A percentile compares a stretch with the other conserved stretches of the same genome.
Conservation (phyloP, 306 rosid genomes). For the Glycine tomentella region DNA sequence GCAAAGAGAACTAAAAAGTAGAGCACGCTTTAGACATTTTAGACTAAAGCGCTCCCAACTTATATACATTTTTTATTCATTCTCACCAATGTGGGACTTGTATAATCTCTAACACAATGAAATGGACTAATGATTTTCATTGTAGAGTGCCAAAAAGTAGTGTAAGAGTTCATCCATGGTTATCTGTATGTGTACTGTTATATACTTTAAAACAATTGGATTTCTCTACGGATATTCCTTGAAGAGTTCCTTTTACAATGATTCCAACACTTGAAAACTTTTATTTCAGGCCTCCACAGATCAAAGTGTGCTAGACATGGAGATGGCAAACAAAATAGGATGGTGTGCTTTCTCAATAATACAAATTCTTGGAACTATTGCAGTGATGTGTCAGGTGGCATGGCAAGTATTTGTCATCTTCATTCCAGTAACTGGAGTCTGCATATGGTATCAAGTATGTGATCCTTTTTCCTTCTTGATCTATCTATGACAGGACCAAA, state of each 20-base stretch:
- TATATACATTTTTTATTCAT: too few relatives aligned
- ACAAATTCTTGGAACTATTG: conserved; percentile 85
- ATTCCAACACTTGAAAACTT: conserved; percentile 21
- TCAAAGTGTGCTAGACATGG: conserved; percentile 92
- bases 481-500: conserved; percentile 6
- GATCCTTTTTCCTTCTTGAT: conserved; percentile 25
- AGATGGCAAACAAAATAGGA: conserved; percentile 78
- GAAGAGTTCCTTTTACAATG: conserved; percentile 13
- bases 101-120: not conserved
- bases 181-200: not conserved
- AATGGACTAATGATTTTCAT: not conserved
- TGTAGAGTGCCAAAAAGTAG: not conserved
- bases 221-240: not conserved
- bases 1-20: too few relatives aligned
- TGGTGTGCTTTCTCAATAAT: conserved; percentile 97
- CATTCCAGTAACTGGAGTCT: conserved; percentile 81
- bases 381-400: conserved; percentile 96
- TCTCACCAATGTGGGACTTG: too few relatives aligned
- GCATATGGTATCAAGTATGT: conserved; percentile 97
- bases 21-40: too few relatives aligned
- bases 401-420: conserved; percentile 95
- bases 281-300: conserved; percentile 90
- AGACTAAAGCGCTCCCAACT: too few relatives aligned
- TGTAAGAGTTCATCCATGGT: not conserved
- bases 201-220: not conserved